phyloP scores from a whole-genome alignment of 148 eudicot species.

The Nyssa sinensis region DNA sequence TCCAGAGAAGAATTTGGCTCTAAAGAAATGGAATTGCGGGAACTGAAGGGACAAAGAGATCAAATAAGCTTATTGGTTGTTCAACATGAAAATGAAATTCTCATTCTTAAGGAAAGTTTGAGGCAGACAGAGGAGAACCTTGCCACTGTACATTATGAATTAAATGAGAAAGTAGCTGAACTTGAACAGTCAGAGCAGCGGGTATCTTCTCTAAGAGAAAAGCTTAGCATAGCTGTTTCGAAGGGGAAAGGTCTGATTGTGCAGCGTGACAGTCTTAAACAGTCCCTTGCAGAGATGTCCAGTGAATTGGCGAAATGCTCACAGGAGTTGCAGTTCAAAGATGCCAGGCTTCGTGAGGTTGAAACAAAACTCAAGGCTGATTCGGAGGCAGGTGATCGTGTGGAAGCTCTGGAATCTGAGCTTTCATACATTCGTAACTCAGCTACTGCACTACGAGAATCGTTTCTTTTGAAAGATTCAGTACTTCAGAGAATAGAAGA shows the following conservation, averaged over 20 bases:
- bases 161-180: conserved; percentile 61
- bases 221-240: conserved; percentile 90
- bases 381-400: conserved; percentile 95
- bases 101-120: conserved; percentile 65
- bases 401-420: conserved; percentile 99
- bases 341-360: conserved; percentile 69
- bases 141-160: conserved; percentile 38
- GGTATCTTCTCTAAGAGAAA: conserved; percentile 83
- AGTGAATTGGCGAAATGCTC: conserved; percentile 64
- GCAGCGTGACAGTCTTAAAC: conserved; percentile 94
- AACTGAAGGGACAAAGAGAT: conserved; percentile 52
- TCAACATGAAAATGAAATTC: conserved; percentile 57
- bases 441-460: conserved; percentile 89
- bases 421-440: conserved; percentile 97
- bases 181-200: conserved; percentile 91
- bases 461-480: conserved; percentile 91
- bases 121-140: conserved; percentile 44
- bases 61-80: conserved; percentile 38
- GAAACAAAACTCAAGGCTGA: conserved; percentile 82
- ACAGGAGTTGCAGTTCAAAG: conserved; percentile 75
- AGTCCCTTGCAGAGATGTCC: conserved; percentile 79
- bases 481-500: conserved; percentile 93
- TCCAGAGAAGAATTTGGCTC: conserved; percentile 31
- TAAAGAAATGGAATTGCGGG: conserved; percentile 41
- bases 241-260: conserved; percentile 96